These are phyloP conservation scores for Xylariaceae sp. DNA, from an alignment of 2,329 filamentous ascomycete species.

Conservation along the genomic window DNA sequence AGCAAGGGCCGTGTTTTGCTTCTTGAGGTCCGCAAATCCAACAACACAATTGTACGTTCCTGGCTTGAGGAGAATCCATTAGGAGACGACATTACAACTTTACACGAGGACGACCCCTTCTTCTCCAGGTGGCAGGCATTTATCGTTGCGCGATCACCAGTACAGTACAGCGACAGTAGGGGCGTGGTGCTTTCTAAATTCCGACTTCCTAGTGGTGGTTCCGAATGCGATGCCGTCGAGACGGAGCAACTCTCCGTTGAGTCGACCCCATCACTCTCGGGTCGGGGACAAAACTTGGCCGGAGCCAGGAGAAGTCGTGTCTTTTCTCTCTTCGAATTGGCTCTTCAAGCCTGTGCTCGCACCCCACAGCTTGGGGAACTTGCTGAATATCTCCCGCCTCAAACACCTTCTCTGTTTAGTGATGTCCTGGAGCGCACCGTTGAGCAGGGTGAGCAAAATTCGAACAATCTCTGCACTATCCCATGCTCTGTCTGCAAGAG, in stretches of 20 bases:
- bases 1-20: not conserved
- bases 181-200: conserved; percentile 25
- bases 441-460: conserved; percentile 35
- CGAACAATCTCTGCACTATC: conserved; percentile 37
- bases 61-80: conserved; percentile 1
- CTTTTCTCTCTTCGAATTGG: conserved; percentile 47
- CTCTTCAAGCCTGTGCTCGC: conserved; percentile 42
- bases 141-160: conserved; percentile 22
- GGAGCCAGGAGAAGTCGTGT: conserved; percentile 30
- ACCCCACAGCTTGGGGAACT: conserved; percentile 40
- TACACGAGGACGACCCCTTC: not conserved
- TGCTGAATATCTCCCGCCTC: conserved; percentile 37
- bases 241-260: conserved; percentile 19
- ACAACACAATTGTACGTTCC: not conserved
- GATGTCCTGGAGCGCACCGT: conserved; percentile 36
- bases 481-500: conserved; percentile 49
- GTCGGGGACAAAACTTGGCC: conserved; percentile 1
- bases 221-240: not conserved
- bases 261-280: conserved; percentile 10
- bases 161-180: conserved; percentile 28
- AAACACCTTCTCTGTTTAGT: conserved; percentile 34
- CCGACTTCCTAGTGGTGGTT: conserved; percentile 12
- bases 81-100: not conserved
- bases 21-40: not conserved
- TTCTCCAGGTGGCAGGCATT: conserved; percentile 16